A percentile compares a stretch with the other conserved stretches of the same genome.
Evolutionary conservation across 2,329 filamentous ascomycete genomes (phyloP).

Genomic region (Pseudogymnoascus sp.): DNA sequence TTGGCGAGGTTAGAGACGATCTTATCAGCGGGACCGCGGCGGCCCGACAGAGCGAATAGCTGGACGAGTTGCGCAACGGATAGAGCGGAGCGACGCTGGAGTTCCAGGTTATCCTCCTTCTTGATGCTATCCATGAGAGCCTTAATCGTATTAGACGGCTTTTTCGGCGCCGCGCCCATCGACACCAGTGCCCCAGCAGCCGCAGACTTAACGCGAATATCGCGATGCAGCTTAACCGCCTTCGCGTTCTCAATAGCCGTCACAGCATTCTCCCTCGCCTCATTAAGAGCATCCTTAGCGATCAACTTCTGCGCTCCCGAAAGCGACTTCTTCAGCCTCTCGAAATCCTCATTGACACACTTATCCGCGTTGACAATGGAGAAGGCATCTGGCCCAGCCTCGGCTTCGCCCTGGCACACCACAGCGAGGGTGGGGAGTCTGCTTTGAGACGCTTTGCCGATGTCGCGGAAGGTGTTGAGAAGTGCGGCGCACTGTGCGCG

Average conservation of each 20-base stretch:
- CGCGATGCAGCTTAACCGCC: slow-evolving; percentile 69
- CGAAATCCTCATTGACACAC: slow-evolving; percentile 77
- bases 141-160: slow-evolving; percentile 87
- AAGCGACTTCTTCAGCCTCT: slow-evolving; percentile 81
- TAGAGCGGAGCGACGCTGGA: slow-evolving; percentile 78
- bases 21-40: slow-evolving; percentile 84
- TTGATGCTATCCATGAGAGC: slow-evolving; percentile 98
- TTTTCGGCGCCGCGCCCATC: slow-evolving; percentile 84
- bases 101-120: slow-evolving; percentile 79
- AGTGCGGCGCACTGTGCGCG: slow-evolving; percentile 87
- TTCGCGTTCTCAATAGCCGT: slow-evolving; percentile 74
- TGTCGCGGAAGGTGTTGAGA: slow-evolving; percentile 84
- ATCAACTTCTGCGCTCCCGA: slow-evolving; percentile 82
- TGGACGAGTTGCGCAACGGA: slow-evolving; percentile 82
- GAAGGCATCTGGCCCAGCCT: slow-evolving; percentile 88
- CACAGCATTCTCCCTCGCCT: slow-evolving; percentile 64
- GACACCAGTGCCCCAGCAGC: slow-evolving; percentile 83
- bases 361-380: slow-evolving; percentile 82
- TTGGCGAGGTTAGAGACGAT: slow-evolving; percentile 93
- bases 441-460: slow-evolving; percentile 69
- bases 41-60: slow-evolving; percentile 71
- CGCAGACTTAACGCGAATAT: slow-evolving; percentile 78
- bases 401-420: slow-evolving; percentile 85
- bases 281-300: slow-evolving; percentile 68
- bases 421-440: slow-evolving; percentile 78